Evolutionary conservation across 305 asterid species (phyloP).

Genomic region (Fraxinus sp.): DNA sequence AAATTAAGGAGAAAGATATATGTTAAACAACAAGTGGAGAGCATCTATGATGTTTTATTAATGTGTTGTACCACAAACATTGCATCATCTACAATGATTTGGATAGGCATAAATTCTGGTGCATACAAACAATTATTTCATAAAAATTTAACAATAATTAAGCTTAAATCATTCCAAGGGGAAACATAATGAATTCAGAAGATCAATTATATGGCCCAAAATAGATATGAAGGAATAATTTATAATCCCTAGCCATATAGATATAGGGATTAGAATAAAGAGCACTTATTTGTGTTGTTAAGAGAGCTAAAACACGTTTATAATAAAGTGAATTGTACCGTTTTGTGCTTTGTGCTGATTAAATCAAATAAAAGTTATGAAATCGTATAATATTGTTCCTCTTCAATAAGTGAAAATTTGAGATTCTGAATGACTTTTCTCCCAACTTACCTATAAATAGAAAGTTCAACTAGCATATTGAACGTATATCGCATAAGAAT

Average conservation of each 20-base stretch:
- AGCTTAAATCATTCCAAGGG: neutral
- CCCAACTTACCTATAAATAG: neutral
- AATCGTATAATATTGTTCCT: neutral
- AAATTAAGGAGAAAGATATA: neutral
- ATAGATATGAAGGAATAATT: constrained; percentile 1
- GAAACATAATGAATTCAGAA: neutral
- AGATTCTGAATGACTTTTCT: neutral
- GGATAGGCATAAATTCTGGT: constrained; percentile 9
- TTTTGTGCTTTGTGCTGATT: neutral
- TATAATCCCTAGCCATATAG: neutral
- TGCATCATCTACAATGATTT: constrained; percentile 7
- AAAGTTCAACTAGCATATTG: neutral
- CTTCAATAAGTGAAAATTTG: neutral
- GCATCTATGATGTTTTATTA: constrained; percentile 2
- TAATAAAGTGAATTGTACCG: neutral
- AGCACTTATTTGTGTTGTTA: neutral
- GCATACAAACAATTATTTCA: neutral
- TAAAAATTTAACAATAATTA: neutral
- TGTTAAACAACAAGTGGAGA: constrained; percentile 3
- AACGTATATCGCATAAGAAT: neutral
- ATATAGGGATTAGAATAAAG: neutral
- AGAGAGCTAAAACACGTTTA: neutral
- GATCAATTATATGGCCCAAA: constrained; percentile 7
- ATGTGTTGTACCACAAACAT: constrained; percentile 3
- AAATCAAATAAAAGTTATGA: neutral